Conservation (phyloP, 352 stramenopile genomes). For the Phytophthora cryptogea region DNA sequence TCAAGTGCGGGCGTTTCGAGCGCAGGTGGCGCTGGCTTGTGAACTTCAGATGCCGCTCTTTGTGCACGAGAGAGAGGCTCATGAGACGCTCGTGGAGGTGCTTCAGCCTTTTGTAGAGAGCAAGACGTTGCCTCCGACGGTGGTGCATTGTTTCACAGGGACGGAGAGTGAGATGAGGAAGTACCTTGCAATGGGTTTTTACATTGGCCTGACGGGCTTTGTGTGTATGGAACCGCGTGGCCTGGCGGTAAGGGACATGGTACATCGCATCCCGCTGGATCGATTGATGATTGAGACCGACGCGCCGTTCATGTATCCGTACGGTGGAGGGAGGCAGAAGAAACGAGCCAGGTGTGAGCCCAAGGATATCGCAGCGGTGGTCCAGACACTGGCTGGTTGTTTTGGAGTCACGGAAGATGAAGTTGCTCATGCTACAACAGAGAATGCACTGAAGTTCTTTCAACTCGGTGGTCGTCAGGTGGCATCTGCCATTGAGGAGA, state of each 20-base stretch:
- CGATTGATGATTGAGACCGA: slow-evolving; percentile 78
- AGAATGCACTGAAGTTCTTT: slow-evolving; percentile 65
- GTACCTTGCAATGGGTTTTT: slow-evolving; percentile 72
- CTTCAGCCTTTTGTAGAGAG: slow-evolving; percentile 53
- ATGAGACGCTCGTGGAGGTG: slow-evolving; percentile 55
- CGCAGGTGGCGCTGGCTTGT: slow-evolving; percentile 89
- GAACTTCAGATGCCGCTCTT: slow-evolving; percentile 92
- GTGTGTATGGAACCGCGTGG: slow-evolving; percentile 68
- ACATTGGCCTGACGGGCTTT: slow-evolving; percentile 75
- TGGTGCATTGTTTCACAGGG: slow-evolving; percentile 82
- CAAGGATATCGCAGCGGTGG: slow-evolving; percentile 62
- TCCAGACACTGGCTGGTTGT: slow-evolving; percentile 62
- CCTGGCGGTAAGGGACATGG: slow-evolving; percentile 47
- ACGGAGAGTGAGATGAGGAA: slow-evolving; percentile 47
- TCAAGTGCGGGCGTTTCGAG: slow-evolving; percentile 87
- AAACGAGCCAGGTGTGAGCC: slow-evolving; percentile 57
- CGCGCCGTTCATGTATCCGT: slow-evolving; percentile 79
- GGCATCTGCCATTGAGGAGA: slow-evolving; percentile 1
- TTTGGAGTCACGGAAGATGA: slow-evolving; percentile 42
- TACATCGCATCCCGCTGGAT: slow-evolving; percentile 49
- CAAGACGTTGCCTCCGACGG: slow-evolving; percentile 46
- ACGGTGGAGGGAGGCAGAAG: slow-evolving; percentile 36
- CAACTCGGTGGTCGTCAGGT: slow-evolving; percentile 26
- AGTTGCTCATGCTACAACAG: slow-evolving; percentile 47
- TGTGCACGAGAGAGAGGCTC: slow-evolving; percentile 87